A percentile compares a stretch with the other conserved stretches of the same genome.
Conservation (phyloP, 1,284 basidiomycete genomes). For the Somion occarium region DNA sequence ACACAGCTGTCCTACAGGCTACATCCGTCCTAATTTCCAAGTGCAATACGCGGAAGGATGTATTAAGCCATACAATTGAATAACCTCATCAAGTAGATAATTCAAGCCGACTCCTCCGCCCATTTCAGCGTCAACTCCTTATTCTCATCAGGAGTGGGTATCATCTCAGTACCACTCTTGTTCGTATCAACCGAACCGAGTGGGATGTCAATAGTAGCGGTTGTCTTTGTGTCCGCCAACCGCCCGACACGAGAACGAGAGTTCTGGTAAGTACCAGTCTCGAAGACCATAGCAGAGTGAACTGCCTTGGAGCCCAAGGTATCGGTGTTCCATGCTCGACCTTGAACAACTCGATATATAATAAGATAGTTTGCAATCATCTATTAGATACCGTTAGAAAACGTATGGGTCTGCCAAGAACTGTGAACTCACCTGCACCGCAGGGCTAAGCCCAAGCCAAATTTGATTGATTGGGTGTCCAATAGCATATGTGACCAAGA, state of each 20-base stretch:
- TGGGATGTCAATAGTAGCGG: background rate
- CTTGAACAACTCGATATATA: slow-evolving; percentile 9
- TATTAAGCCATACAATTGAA: too few species aligned
- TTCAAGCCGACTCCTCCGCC: too few species aligned
- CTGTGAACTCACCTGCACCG: slow-evolving; percentile 1
- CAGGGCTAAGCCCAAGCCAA: slow-evolving; percentile 25
- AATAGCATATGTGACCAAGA: slow-evolving; percentile 26
- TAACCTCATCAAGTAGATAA: too few species aligned
- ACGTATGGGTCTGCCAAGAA: background rate
- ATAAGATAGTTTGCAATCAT: slow-evolving; percentile 8
- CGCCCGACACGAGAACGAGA: background rate
- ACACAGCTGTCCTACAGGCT: too few species aligned
- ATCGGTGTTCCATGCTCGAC: slow-evolving; percentile 6
- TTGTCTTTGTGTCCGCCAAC: background rate
- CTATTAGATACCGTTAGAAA: background rate
- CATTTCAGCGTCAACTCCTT: background rate
- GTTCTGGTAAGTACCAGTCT: background rate
- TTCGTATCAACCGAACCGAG: background rate
- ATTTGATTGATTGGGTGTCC: slow-evolving; percentile 12
- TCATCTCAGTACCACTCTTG: background rate
- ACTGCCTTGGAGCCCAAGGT: background rate
- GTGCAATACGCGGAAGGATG: too few species aligned
- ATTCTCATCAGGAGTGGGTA: background rate
- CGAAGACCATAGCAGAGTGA: background rate
- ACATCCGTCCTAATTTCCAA: too few species aligned